Percentiles rank a stretch among this genome's conserved stretches.
phyloP scores from a whole-genome alignment of 140 eudicot genomes.

The Cichorium intybus region DNA sequence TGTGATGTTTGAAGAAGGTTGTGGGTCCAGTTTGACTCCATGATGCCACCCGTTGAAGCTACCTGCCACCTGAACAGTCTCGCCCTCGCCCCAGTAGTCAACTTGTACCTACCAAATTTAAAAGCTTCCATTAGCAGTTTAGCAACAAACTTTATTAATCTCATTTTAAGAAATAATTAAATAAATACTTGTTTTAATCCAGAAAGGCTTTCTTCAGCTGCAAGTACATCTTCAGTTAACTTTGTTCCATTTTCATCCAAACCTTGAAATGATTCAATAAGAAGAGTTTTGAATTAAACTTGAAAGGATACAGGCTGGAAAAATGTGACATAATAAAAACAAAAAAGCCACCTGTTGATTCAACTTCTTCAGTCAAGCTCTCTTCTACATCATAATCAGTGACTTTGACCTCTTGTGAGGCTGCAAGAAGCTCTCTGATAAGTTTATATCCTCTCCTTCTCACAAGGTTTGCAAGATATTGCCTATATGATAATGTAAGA shows the following conservation, averaged over 20 bases:
- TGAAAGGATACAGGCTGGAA: background rate
- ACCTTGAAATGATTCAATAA: constrained; percentile 31
- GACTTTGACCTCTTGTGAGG: constrained; percentile 24
- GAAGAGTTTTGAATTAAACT: background rate
- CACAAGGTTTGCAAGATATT: constrained; percentile 81
- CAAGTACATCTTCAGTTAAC: constrained; percentile 37
- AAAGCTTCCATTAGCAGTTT: constrained; percentile 30
- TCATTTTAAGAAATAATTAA: too few species aligned
- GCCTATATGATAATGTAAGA: constrained; percentile 42
- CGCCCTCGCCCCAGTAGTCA: constrained; percentile 64
- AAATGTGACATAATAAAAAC: background rate
- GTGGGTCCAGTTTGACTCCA: constrained; percentile 58
- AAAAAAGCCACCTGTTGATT: constrained; percentile 33
- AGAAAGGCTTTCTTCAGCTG: constrained; percentile 74
- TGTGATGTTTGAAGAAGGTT: constrained; percentile 46
- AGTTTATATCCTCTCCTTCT: constrained; percentile 86
- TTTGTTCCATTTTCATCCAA: constrained; percentile 43
- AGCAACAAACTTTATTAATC: too few species aligned
- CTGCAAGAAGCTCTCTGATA: constrained; percentile 62
- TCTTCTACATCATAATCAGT: constrained; percentile 29
- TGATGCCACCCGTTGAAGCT: constrained; percentile 99
- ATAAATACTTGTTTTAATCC: constrained; percentile 65
- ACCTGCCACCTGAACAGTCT: constrained; percentile 85
- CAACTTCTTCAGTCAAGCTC: constrained; percentile 31
- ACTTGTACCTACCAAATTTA: constrained; percentile 63